A percentile compares a stretch with the other conserved stretches of the same genome.
phyloP scores from a whole-genome alignment of 148 eudicot species.

The Diospyros kaki region DNA sequence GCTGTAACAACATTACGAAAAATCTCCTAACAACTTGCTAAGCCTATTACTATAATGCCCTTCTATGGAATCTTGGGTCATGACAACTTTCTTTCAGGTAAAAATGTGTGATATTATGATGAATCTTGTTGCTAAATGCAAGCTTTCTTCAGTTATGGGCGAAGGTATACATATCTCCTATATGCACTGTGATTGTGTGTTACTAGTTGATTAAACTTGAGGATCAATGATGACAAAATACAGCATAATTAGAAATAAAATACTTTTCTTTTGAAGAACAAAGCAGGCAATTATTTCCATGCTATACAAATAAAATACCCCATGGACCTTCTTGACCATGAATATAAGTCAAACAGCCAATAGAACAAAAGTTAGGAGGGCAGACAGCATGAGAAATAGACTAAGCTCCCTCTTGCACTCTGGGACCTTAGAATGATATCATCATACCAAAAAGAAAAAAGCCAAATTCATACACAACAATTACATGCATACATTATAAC shows the following conservation, averaged over 20 bases:
- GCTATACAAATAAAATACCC: not conserved
- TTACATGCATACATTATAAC: not conserved
- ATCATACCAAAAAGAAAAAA: no score
- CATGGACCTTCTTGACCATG: not conserved
- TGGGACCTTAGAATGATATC: not conserved
- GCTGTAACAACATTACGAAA: no score
- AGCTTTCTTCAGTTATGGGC: not conserved
- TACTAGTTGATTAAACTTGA: not conserved
- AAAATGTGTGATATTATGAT: not conserved
- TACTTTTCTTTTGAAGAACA: not conserved
- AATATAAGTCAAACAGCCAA: not conserved
- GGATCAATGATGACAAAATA: not conserved
- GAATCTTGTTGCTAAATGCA: not conserved
- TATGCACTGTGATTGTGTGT: not conserved
- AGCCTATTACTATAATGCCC: no score
- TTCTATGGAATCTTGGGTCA: no score
- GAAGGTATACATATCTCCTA: not conserved
- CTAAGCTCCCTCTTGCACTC: not conserved
- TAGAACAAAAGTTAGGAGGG: not conserved
- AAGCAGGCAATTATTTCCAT: not conserved
- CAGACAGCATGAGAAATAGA: not conserved
- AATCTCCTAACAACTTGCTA: no score
- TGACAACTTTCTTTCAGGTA: not conserved
- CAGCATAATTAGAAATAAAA: not conserved
- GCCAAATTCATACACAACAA: not conserved